A percentile compares a stretch with the other conserved stretches of the same genome.
phyloP scores from a whole-genome alignment of 2,329 filamentous ascomycete genomes.

The Ceratocystis cacaofunesta region DNA sequence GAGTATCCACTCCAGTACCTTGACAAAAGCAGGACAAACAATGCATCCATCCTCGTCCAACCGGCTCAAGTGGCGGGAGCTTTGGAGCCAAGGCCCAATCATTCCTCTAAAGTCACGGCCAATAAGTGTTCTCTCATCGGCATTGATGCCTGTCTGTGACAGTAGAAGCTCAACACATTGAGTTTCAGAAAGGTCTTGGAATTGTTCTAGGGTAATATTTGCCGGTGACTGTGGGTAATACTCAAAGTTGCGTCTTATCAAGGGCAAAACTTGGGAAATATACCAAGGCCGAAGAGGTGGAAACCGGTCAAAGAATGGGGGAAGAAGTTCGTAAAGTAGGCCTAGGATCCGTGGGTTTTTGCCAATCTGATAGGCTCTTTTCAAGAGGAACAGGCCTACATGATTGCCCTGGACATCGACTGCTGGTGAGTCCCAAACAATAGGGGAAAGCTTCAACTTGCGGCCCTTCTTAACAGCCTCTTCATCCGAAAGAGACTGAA shows the following conservation, averaged over 20 bases:
- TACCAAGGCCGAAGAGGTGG: slow-evolving; percentile 52
- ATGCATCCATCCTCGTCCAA: slow-evolving; percentile 21
- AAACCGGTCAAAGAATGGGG: slow-evolving; percentile 50
- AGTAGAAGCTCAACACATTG: slow-evolving; percentile 48
- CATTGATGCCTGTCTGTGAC: slow-evolving; percentile 34
- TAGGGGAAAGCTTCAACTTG: slow-evolving; percentile 47
- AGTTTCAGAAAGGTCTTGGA: slow-evolving; percentile 45
- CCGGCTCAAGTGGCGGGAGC: slow-evolving; percentile 9
- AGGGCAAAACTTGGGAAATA: slow-evolving; percentile 51
- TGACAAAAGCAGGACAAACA: slow-evolving; percentile 50
- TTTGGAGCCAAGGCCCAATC: slow-evolving; percentile 58
- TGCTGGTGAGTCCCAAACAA: slow-evolving; percentile 36
- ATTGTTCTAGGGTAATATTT: slow-evolving; percentile 42
- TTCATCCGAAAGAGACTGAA: slow-evolving; percentile 45
- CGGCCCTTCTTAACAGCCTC: slow-evolving; percentile 48
- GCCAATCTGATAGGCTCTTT: slow-evolving; percentile 54
- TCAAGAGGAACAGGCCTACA: slow-evolving; percentile 49
- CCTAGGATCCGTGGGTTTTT: slow-evolving; percentile 55
- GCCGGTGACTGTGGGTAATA: slow-evolving; percentile 44
- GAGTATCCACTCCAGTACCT: slow-evolving; percentile 52
- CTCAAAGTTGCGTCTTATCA: slow-evolving; percentile 53
- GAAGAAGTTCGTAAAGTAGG: slow-evolving; percentile 51
- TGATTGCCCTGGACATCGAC: slow-evolving; percentile 36
- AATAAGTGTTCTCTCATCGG: slow-evolving; percentile 29
- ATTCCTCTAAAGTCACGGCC: slow-evolving; percentile 53